These are phyloP conservation scores for Theileria annulata DNA, from an alignment of 169 alveolate species.

Conservation along the genomic window DNA sequence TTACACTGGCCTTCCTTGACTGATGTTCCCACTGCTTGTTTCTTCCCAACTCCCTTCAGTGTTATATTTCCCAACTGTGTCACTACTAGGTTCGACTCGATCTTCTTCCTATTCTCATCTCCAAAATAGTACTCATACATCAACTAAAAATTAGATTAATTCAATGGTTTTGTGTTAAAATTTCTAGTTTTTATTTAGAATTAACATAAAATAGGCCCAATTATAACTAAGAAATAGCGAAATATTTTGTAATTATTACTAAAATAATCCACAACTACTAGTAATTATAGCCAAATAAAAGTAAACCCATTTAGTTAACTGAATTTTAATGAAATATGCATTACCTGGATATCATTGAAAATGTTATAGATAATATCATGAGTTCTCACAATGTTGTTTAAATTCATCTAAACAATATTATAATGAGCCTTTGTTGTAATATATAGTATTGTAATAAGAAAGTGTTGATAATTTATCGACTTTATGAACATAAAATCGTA, in stretches of 20 bases:
- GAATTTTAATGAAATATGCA: background rate
- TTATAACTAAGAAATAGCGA: background rate
- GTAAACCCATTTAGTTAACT: background rate
- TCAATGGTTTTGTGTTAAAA: background rate
- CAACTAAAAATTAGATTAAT: background rate
- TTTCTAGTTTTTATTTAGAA: background rate
- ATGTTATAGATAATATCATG: slow-evolving; percentile 86
- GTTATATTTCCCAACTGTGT: slow-evolving; percentile 69
- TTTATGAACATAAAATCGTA: background rate
- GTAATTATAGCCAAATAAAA: background rate
- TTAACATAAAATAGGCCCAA: background rate
- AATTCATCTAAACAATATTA: slow-evolving; percentile 2
- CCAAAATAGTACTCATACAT: slow-evolving; percentile 64
- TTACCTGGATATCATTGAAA: slow-evolving; percentile 79
- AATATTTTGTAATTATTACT: slow-evolving; percentile 10
- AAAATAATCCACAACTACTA: background rate
- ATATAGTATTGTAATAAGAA: background rate
- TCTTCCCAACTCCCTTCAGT: slow-evolving; percentile 67
- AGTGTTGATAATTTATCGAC: background rate
- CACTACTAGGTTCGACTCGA: slow-evolving; percentile 69
- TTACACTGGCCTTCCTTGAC: slow-evolving; percentile 68
- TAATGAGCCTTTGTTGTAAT: background rate
- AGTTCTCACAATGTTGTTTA: slow-evolving; percentile 66
- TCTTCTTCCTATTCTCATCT: slow-evolving; percentile 58
- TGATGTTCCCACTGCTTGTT: slow-evolving; percentile 68